These are phyloP conservation scores for Candida stauntonica DNA, from an alignment of 805 yeast species.

Conservation along the genomic window DNA sequence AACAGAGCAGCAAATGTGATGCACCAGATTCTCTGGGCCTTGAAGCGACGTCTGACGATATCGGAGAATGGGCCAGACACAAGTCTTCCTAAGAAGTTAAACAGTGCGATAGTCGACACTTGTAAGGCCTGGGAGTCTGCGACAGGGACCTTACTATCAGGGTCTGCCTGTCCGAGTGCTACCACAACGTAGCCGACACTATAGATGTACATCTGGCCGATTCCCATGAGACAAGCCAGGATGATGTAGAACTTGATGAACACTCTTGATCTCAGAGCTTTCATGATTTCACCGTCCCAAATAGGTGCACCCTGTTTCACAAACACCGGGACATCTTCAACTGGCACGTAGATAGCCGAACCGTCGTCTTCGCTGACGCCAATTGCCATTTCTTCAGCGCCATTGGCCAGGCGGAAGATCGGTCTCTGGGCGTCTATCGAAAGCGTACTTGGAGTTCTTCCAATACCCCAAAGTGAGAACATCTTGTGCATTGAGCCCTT, in stretches of 20 bases:
- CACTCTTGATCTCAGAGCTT: constrained; percentile 21
- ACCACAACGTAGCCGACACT: constrained; percentile 71
- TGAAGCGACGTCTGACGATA: constrained; percentile 43
- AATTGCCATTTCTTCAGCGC: constrained; percentile 7
- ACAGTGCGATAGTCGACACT: constrained; percentile 60
- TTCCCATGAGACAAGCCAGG: constrained; percentile 54
- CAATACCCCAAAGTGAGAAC: constrained; percentile 27
- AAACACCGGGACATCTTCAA: constrained; percentile 28
- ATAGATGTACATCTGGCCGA: constrained; percentile 70
- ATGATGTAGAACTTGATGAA: constrained; percentile 51
- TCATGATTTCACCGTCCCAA: constrained; percentile 25
- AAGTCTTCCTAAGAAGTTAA: constrained; percentile 63
- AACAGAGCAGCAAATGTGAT: constrained; percentile 39
- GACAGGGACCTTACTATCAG: constrained; percentile 26
- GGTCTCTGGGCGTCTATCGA: constrained; percentile 16
- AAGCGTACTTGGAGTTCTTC: constrained; percentile 24
- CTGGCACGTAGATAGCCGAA: constrained; percentile 26
- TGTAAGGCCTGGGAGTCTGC: constrained; percentile 62
- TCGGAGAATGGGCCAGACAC: constrained; percentile 66
- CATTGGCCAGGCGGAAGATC: constrained; percentile 7
- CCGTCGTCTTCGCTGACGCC: constrained; percentile 10
- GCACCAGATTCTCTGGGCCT: constrained; percentile 65
- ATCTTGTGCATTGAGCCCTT: constrained; percentile 17
- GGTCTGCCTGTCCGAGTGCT: constrained; percentile 34
- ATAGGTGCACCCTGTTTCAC: constrained; percentile 26